Base-by-base conservation (phyloP, 495 filamentous ascomycete genomes). In the Trichoderma gamsii region DNA sequence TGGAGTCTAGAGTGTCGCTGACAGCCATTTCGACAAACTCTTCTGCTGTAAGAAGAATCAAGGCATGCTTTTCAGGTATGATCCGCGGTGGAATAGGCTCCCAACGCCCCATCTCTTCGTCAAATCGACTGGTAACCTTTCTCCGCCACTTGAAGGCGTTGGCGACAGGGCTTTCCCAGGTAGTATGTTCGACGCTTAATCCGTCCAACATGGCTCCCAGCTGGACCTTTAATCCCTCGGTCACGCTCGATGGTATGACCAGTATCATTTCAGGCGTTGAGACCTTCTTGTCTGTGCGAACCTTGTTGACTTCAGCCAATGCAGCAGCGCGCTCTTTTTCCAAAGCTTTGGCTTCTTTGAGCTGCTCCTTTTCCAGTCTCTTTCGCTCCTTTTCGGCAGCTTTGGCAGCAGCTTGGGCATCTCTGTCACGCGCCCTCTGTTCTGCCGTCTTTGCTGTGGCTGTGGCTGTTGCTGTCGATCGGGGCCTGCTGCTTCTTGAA, bases 251-350 rank as follows among this genome's bases (percentile, higher is more conserved):
- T 1, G 90, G 84, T 25, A 96, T 79, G 75, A 93, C 89, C 5
- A 92, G 81, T n/a, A 96, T 90, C 90, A 96, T 95, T 76, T 96
- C 92, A 1, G 83, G 85, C 0, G 85, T 84, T 0, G 90, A 88
- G 18, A 88, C 82, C 71, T 92, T 95, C 78, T 90, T 92, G 76
- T 91, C 87, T 0, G 85, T 89, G 65, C 87, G 88, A 4, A 89
- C 78, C 73, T 88, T 92, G 77, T 96, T 95, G 59, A 88, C 90
- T 63, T 88, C 88, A 13, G 86, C 84, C 12, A 93, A 78, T 51
- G 92, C 90, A 15, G 86, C 84, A 16, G 86, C 88, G 13, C 79
- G 79, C 66, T 89, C 84, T 73, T 89, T 93, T 72, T 91, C 86
- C 59, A 77, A 79, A 1, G 82, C 85, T 72, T 84, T 87, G 66